Conservation (phyloP, 148 eudicot genomes). For the Rhododendron henanense region DNA sequence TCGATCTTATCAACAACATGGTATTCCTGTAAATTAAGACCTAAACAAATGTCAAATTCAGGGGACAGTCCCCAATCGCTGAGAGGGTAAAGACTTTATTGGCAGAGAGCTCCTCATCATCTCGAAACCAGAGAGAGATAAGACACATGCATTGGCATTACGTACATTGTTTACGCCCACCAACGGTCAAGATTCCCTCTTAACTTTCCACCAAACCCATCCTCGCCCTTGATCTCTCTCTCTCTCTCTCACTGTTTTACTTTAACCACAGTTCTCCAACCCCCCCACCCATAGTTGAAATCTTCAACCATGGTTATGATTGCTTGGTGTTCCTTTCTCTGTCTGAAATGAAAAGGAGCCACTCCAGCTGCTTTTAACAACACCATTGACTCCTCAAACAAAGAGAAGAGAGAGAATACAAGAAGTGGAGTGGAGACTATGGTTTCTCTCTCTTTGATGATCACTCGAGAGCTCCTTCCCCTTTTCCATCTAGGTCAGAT, state of each 20-base stretch:
- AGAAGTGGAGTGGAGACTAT: background rate
- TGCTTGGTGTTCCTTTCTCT: background rate
- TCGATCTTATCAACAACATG: conserved; percentile 11
- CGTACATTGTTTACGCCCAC: conserved; percentile 7
- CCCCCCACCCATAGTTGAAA: background rate
- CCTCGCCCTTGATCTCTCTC: conserved; percentile 24
- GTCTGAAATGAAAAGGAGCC: background rate
- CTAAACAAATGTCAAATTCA: background rate
- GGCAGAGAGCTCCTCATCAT: background rate
- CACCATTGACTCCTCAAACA: conserved; percentile 3
- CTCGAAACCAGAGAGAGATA: conserved; percentile 42
- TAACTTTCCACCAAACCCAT: conserved; percentile 15
- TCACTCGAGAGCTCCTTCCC: background rate
- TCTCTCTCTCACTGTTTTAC: background rate
- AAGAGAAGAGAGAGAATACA: conserved; percentile 16
- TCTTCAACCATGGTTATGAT: conserved; percentile 8
- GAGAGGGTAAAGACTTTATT: background rate
- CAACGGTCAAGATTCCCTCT: conserved; percentile 44
- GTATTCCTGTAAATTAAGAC: conserved; percentile 6
- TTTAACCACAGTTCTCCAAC: conserved; percentile 17
- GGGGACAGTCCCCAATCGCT: background rate
- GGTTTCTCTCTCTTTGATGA: background rate
- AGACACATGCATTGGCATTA: conserved; percentile 48
- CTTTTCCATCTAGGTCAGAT: background rate
- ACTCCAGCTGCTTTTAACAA: background rate